Evolutionary conservation across 192 early-diverging fungal genomes (phyloP).

Genomic region (Rhizoclosmatium sp.): DNA sequence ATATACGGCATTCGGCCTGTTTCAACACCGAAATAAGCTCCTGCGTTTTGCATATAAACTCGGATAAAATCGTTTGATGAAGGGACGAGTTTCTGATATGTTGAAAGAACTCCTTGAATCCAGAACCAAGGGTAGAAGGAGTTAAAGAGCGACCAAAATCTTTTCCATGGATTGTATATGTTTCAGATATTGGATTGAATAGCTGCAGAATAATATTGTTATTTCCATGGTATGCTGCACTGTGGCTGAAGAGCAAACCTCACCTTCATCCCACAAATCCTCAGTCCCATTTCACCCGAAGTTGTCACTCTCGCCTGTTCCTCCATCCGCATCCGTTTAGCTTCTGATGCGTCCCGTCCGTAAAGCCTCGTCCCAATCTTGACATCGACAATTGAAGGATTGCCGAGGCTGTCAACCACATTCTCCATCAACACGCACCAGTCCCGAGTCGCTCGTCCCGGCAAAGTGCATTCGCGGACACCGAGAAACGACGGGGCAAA

Average conservation of each 20-base stretch:
- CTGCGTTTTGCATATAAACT: slow-evolving; percentile 47
- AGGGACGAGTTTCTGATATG: slow-evolving; percentile 42
- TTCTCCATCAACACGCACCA: slow-evolving; percentile 69
- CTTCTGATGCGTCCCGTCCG: slow-evolving; percentile 74
- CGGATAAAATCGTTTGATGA: slow-evolving; percentile 62
- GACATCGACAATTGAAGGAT: slow-evolving; percentile 85
- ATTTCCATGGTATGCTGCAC: too few relatives aligned
- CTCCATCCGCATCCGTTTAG: slow-evolving; percentile 74
- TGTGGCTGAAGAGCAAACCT: slow-evolving; percentile 10
- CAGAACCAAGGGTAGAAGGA: slow-evolving; percentile 60
- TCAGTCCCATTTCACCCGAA: slow-evolving; percentile 66
- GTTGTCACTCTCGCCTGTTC: slow-evolving; percentile 74
- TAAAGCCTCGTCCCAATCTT: slow-evolving; percentile 86
- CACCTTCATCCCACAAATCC: slow-evolving; percentile 79
- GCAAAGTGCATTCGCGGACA: background rate
- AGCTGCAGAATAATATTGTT: slow-evolving; percentile 42
- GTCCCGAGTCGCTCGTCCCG: background rate
- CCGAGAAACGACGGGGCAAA: background rate
- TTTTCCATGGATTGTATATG: slow-evolving; percentile 56
- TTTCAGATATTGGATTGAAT: slow-evolving; percentile 51
- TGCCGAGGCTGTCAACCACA: slow-evolving; percentile 67
- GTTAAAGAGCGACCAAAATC: slow-evolving; percentile 64
- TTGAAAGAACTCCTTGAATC: slow-evolving; percentile 70
- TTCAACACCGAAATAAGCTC: slow-evolving; percentile 66
- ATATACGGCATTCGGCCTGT: slow-evolving; percentile 67